Evolutionary conservation across 345 rosid species (phyloP), one percentile per base, ranked within the genome.

Genomic region (Noccaea caerulescens): DNA sequence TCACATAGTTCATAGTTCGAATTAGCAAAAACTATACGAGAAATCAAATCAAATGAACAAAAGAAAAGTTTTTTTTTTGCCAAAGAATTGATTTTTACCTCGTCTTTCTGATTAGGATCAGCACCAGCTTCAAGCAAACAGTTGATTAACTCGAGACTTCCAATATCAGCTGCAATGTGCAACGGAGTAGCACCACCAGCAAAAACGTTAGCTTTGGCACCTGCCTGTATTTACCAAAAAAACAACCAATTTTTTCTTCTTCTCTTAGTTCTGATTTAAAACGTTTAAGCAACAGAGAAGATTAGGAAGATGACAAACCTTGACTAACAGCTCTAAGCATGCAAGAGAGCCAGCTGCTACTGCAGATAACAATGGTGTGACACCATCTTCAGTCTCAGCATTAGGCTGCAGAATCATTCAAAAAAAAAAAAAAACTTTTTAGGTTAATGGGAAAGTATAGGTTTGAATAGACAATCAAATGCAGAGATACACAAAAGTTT

Each of bases 111-210:
- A 78, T 93, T 87, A 37, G 97, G 86, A 81, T 91, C 96, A 79
- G 92, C 92, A 30, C 97, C 91, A 54, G 90, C 94, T 77, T 93
- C 72, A 52, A 93, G 71, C 53, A 93, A 86, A 79, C 83, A 83
- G 59, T 86, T 83, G 55, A 93, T 74, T 58, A 93, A 78, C 60
- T 88, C 92, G 8, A 73, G 57, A 78, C 57, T 84, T 63, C 96
- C 98, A 58, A 53, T 74, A 77, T 93, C 94, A 52, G 96, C 96
- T 5, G 98, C 96, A 75, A 89, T 84, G 66, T 93, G 97, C 86
- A 93, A 81, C 7, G 97, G 94, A 44, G 96, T 91, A 58, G 96
- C 92, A 67, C 97, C 97, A 76, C 96, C 94, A 76, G 96, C 90
- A 71, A 62, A 67, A 65, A 87, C 71, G 58, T 93, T 89, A 50